Evolutionary conservation across 2,329 filamentous ascomycete genomes (phyloP), one percentile per base, ranked within the genome.

Genomic region (Penicillium sp.): DNA sequence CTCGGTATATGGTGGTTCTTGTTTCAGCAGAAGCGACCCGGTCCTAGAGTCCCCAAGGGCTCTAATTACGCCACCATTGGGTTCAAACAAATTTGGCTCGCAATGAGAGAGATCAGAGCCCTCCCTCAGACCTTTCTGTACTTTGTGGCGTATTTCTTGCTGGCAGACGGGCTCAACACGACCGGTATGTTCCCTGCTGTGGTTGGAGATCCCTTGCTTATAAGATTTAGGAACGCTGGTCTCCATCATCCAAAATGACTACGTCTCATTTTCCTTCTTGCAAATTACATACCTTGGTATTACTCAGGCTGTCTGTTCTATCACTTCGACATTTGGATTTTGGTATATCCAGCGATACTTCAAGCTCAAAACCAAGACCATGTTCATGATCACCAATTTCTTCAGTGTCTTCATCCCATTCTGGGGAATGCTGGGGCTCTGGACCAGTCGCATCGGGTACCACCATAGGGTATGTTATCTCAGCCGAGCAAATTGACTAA

Each of bases 1-100:
- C 65, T 78, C 13, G 75, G 75, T 3, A 64, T 77, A 11, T 77
- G 74, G 71, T 77, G 76, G 75, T 78, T 78, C 48, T 63, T 77
- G 21, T 77, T 75, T 52, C 74, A 77, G 56, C 73, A 78, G 57
- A 72, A 70, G 46, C 65, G 75, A 6, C 73, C 74, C 6, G 75
- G 75, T 0, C 74, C 74, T 5, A 69, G 67, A 24, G 64, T 78
- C 22, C 76, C 75, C 5, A 69, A 74, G 49, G 75, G 75, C 0
- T 76, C 73, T 22, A 75, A 60, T 37, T 77, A 77, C 50, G 55
- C 67, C 1, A 78, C 71, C 1, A 75, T 78, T 48, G 76, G 75
- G 0, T 74, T 75, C 64, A 77, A 76, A 55, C 75, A 78, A 59
- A 72, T 77, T 3, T 73, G 71, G 63, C 64, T 77, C 13, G 73